These are phyloP conservation scores for Phialocephala sp. DNA, from an alignment of 2,329 filamentous ascomycete genomes.

Conservation along the genomic window DNA sequence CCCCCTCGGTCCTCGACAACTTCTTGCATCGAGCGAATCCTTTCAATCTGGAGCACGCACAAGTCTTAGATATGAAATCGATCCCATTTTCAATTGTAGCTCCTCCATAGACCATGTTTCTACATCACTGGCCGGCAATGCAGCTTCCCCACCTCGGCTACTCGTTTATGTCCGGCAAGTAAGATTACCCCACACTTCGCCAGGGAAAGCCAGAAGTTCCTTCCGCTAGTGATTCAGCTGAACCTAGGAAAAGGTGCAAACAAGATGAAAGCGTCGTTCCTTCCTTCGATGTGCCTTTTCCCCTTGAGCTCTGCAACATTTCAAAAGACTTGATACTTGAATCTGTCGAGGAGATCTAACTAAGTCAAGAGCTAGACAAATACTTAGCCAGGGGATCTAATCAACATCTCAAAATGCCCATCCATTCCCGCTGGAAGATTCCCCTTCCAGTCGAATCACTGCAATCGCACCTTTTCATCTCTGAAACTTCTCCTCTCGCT, in stretches of 20 bases:
- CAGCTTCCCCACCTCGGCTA: not conserved
- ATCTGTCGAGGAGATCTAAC: too few species aligned
- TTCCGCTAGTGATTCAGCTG: not conserved
- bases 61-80: too few species aligned
- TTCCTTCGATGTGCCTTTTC: not conserved
- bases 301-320: not conserved
- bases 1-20: too few species aligned
- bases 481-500: slow-evolving; percentile 50
- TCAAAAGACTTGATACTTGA: too few species aligned
- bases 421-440: slow-evolving; percentile 36
- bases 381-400: not conserved
- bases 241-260: too few species aligned
- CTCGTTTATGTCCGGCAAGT: not conserved
- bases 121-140: too few species aligned
- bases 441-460: slow-evolving; percentile 49
- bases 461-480: slow-evolving; percentile 61
- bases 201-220: not conserved
- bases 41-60: too few species aligned
- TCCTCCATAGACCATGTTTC: too few species aligned
- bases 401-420: slow-evolving; percentile 32
- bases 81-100: too few species aligned
- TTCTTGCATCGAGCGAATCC: too few species aligned
- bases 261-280: not conserved
- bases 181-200: not conserved
- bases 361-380: too few species aligned